A percentile compares a stretch with the other conserved stretches of the same genome.
Evolutionary conservation across 2,329 filamentous ascomycete species (phyloP).

Genomic region (Aureobasidium pullulans): DNA sequence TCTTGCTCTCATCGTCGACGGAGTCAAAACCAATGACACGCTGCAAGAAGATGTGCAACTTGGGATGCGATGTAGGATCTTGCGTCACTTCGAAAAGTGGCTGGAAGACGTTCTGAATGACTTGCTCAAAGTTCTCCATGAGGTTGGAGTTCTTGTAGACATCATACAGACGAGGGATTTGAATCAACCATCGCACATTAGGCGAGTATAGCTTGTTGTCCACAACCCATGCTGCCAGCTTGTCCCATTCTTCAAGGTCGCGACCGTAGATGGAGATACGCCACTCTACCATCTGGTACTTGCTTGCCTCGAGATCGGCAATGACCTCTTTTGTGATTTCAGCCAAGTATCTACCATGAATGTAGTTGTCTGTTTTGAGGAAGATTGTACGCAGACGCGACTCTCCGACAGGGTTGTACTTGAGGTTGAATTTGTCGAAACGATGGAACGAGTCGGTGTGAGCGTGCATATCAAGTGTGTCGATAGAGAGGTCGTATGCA

Average conservation of each 20-base stretch:
- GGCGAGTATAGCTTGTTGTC: slow-evolving; percentile 98
- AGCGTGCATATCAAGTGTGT: slow-evolving; percentile 98
- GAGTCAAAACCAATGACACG: slow-evolving; percentile 95
- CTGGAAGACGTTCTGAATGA: slow-evolving; percentile 85
- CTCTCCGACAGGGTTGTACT: slow-evolving; percentile 96
- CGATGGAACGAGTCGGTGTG: slow-evolving; percentile 97
- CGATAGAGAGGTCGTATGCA: slow-evolving; percentile 94
- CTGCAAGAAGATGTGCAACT: slow-evolving; percentile 90
- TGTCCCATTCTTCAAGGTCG: slow-evolving; percentile 92
- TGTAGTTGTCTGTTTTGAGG: slow-evolving; percentile 96
- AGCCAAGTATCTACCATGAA: slow-evolving; percentile 88
- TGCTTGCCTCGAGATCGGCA: slow-evolving; percentile 92
- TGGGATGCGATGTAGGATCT: slow-evolving; percentile 77
- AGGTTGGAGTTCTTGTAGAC: slow-evolving; percentile 86
- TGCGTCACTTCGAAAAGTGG: slow-evolving; percentile 92
- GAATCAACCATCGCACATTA: slow-evolving; percentile 94
- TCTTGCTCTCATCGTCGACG: slow-evolving; percentile 96
- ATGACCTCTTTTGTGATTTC: slow-evolving; percentile 99
- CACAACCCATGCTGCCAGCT: slow-evolving; percentile 91
- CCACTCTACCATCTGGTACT: slow-evolving; percentile 99
- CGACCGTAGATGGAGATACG: slow-evolving; percentile 95
- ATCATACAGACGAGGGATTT: slow-evolving; percentile 88
- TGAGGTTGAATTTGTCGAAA: slow-evolving; percentile 99
- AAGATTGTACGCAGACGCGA: slow-evolving; percentile 96
- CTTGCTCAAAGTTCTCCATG: slow-evolving; percentile 84